Conservation (phyloP, 2,329 filamentous ascomycete species). For the Paraconiothyrium brasiliense region DNA sequence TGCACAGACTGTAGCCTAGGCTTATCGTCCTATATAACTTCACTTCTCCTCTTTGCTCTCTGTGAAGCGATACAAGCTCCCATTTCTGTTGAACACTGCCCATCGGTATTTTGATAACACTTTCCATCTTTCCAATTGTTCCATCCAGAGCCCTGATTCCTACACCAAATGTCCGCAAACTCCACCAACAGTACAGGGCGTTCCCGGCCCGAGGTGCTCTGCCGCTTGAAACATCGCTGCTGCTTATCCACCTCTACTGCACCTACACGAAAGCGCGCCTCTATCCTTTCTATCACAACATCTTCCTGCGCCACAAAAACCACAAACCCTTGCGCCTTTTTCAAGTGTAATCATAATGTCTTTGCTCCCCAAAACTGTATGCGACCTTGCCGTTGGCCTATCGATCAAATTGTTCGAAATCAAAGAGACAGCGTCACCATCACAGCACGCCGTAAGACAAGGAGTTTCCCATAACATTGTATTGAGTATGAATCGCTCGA, state of each 20-base stretch:
- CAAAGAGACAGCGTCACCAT: not conserved
- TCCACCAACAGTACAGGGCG: not conserved
- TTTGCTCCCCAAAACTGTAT: not conserved
- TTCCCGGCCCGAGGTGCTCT: not conserved
- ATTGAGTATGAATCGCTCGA: not conserved
- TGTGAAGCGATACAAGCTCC: too few species aligned
- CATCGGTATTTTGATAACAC: too few species aligned
- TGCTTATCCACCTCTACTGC: not conserved
- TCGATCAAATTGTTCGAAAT: not conserved
- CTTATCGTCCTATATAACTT: not conserved
- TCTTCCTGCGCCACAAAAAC: not conserved
- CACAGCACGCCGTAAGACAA: not conserved
- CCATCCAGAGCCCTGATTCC: not conserved
- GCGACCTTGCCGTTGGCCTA: not conserved
- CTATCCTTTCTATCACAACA: not conserved
- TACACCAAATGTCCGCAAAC: not conserved
- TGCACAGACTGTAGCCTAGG: not conserved
- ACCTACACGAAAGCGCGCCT: not conserved
- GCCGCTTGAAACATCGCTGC: not conserved
- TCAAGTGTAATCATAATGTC: not conserved
- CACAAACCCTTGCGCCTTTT: not conserved
- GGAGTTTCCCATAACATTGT: not conserved
- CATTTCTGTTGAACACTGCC: too few species aligned
- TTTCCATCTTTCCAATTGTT: too few species aligned
- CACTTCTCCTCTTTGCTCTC: too few species aligned